These are phyloP conservation scores for Parathielavia appendiculata DNA, from an alignment of 495 filamentous ascomycete species.

Conservation along the genomic window DNA sequence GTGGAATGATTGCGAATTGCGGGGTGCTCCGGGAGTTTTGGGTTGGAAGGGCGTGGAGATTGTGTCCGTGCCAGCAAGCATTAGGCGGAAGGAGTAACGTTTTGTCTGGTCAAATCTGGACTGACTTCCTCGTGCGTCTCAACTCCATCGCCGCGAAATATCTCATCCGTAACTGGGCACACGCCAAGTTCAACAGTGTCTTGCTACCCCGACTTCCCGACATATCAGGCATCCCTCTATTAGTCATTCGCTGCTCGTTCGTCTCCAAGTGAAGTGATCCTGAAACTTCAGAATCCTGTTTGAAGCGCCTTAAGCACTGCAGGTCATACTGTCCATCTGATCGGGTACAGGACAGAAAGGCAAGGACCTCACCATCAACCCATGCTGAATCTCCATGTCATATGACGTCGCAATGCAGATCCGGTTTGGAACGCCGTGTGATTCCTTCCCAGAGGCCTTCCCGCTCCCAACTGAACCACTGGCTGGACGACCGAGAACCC, in stretches of 20 bases:
- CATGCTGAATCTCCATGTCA: conserved; percentile 48
- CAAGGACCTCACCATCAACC: no score
- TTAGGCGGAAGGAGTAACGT: background rate
- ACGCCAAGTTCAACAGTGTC: no score
- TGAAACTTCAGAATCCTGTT: conserved; percentile 48
- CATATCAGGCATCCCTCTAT: conserved; percentile 43
- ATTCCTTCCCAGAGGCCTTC: background rate
- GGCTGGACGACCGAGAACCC: no score
- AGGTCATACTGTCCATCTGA: no score
- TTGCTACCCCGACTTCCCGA: no score
- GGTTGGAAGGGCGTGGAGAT: conserved; percentile 14
- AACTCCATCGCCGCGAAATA: no score
- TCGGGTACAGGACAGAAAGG: no score
- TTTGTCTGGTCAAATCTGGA: no score
- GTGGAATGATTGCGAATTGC: background rate
- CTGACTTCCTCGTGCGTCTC: no score
- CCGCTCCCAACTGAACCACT: no score
- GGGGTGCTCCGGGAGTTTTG: conserved; percentile 15
- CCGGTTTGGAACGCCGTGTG: conserved; percentile 42
- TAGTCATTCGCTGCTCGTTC: conserved; percentile 46
- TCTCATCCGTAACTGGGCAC: no score
- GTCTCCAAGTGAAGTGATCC: conserved; percentile 61
- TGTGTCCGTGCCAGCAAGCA: conserved; percentile 17
- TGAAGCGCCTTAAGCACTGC: conserved; percentile 30
- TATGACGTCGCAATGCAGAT: conserved; percentile 47